Conservation (phyloP, 192 early-diverging fungal genomes). For the Podila clonocystis region DNA sequence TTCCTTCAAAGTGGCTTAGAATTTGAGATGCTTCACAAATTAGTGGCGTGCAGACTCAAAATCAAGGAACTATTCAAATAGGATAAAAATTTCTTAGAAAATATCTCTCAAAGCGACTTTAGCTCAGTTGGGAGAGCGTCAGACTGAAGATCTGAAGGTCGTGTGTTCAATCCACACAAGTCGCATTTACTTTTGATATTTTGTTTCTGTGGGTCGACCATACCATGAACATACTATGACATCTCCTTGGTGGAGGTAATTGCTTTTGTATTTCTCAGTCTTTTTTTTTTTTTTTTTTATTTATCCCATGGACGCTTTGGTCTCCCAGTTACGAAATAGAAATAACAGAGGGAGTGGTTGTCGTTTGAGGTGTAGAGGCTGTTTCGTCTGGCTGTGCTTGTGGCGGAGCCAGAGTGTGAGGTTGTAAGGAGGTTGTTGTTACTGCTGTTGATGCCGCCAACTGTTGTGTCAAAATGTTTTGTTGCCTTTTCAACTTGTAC, state of each 20-base stretch:
- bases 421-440: not conserved
- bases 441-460: not conserved
- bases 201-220: not conserved
- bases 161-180: slow-evolving; percentile 39
- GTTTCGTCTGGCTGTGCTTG: not conserved
- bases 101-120: not conserved
- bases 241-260: no score
- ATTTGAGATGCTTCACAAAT: no score
- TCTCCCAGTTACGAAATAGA: not conserved
- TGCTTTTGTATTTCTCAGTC: not conserved
- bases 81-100: no score
- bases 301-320: not conserved
- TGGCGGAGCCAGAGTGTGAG: not conserved
- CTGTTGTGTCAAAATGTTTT: not conserved
- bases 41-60: no score
- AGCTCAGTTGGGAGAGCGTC: slow-evolving; percentile 57
- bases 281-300: not conserved
- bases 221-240: no score
- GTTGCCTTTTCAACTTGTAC: slow-evolving; percentile 3
- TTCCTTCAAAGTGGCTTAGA: no score
- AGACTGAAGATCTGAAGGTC: slow-evolving; percentile 61
- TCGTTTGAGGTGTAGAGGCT: not conserved
- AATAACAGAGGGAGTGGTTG: not conserved
- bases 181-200: not conserved
- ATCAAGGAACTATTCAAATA: no score